Conservation (phyloP, 78 protist species). For the Protostelium mycophagum region DNA sequence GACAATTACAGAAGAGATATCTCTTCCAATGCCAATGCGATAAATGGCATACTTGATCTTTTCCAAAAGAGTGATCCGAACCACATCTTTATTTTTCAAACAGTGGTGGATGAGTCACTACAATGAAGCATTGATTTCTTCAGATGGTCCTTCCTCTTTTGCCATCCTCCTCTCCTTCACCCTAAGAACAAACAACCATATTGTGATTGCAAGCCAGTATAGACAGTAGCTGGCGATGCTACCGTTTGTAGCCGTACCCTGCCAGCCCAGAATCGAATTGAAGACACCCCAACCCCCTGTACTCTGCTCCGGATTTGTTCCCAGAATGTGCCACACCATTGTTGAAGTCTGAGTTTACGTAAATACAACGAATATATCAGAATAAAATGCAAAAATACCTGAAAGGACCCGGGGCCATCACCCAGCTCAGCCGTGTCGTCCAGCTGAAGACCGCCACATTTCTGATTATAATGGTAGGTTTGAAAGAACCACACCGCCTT, state of each 20-base stretch:
- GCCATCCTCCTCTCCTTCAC: neutral
- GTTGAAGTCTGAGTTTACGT: neutral
- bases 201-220: neutral
- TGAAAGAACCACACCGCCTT: neutral
- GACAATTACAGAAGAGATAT: too few relatives aligned
- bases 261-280: neutral
- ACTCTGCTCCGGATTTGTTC: neutral
- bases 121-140: too few relatives aligned
- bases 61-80: too few relatives aligned
- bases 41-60: too few relatives aligned
- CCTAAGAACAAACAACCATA: neutral
- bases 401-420: neutral
- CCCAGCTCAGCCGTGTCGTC: neutral
- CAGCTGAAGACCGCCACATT: neutral
- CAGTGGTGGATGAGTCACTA: too few relatives aligned
- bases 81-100: too few relatives aligned
- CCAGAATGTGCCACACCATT: neutral
- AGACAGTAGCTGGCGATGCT: neutral
- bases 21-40: too few relatives aligned
- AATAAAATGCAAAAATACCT: neutral
- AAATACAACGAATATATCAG: too few relatives aligned
- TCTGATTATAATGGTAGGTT: neutral
- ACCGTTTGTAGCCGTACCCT: neutral
- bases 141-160: slow-evolving; percentile 1
- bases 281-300: neutral